Conservation (phyloP, 805 yeast genomes). For the Lipomyces mesembrius region DNA sequence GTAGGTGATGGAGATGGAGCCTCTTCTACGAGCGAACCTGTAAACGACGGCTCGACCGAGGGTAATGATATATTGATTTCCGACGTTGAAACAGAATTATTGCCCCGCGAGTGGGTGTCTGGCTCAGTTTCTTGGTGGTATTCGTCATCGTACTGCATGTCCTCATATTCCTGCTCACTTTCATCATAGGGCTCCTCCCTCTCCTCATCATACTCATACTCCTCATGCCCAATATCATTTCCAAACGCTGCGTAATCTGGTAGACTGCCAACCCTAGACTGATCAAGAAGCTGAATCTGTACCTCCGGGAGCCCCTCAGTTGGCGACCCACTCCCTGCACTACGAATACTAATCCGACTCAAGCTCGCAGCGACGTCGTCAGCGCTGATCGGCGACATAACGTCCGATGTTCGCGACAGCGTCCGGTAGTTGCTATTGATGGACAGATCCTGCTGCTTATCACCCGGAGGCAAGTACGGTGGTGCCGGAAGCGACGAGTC, state of each 20-base stretch:
- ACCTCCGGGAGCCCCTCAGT: neutral
- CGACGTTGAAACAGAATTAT: neutral
- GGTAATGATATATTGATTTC: constrained; percentile 23
- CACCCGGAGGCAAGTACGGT: neutral
- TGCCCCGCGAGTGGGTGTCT: constrained; percentile 3
- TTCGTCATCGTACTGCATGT: neutral
- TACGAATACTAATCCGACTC: constrained; percentile 16
- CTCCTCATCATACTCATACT: neutral
- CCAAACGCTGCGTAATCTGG: neutral
- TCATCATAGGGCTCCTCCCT: neutral
- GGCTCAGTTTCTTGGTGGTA: constrained; percentile 1
- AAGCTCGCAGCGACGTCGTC: constrained; percentile 22
- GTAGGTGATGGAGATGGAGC: constrained; percentile 14
- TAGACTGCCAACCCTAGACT: neutral
- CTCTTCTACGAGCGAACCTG: constrained; percentile 22
- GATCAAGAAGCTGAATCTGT: neutral
- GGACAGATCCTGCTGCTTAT: neutral
- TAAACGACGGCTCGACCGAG: constrained; percentile 32
- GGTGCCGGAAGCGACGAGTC: neutral
- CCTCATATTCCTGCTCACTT: neutral
- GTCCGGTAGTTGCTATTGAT: neutral
- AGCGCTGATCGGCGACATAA: constrained; percentile 13
- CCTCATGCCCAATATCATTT: neutral
- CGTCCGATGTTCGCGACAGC: neutral
- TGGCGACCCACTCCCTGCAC: constrained; percentile 2